Percentiles rank a stretch among this genome's conserved stretches.
Evolutionary conservation across 495 filamentous ascomycete genomes (phyloP).

Genomic region (Penicillium lagena): DNA sequence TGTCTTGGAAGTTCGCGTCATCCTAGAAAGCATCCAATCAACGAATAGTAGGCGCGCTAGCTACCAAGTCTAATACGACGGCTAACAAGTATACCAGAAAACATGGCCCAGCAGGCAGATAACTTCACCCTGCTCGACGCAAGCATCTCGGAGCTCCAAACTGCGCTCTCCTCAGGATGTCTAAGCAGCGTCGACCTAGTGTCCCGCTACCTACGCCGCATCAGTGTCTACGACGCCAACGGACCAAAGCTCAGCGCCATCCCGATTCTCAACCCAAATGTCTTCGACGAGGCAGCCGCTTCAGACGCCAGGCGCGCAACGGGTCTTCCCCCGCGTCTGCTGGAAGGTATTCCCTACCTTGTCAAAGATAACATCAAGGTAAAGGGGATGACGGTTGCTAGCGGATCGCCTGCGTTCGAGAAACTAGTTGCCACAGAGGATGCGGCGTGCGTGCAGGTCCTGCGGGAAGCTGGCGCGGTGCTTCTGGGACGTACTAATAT

Average conservation of each 20-base stretch:
- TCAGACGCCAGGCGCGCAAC: slow-evolving; percentile 25
- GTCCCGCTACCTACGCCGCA: slow-evolving; percentile 43
- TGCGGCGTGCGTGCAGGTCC: slow-evolving; percentile 50
- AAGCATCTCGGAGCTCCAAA: slow-evolving; percentile 44
- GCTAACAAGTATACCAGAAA: background rate
- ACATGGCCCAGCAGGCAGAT: slow-evolving; percentile 18
- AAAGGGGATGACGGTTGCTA: slow-evolving; percentile 55
- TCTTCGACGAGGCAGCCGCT: slow-evolving; percentile 23
- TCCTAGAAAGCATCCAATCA: no score
- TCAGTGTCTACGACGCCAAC: slow-evolving; percentile 26
- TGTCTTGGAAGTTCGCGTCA: background rate
- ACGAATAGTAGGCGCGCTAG: no score
- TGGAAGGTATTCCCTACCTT: slow-evolving; percentile 68
- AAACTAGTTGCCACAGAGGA: slow-evolving; percentile 58
- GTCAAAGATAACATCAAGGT: slow-evolving; percentile 71
- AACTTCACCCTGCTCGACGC: slow-evolving; percentile 55
- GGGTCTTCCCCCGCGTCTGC: slow-evolving; percentile 30
- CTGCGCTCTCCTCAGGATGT: slow-evolving; percentile 26
- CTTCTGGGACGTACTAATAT: slow-evolving; percentile 50
- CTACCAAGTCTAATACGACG: background rate
- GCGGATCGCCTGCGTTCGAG: slow-evolving; percentile 48
- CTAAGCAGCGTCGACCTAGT: slow-evolving; percentile 43
- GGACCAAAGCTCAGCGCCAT: slow-evolving; percentile 26
- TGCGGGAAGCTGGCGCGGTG: slow-evolving; percentile 58
- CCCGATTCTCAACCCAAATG: slow-evolving; percentile 22